Evolutionary conservation across 2,329 filamentous ascomycete species (phyloP).

Genomic region (Westerdykella ornata): DNA sequence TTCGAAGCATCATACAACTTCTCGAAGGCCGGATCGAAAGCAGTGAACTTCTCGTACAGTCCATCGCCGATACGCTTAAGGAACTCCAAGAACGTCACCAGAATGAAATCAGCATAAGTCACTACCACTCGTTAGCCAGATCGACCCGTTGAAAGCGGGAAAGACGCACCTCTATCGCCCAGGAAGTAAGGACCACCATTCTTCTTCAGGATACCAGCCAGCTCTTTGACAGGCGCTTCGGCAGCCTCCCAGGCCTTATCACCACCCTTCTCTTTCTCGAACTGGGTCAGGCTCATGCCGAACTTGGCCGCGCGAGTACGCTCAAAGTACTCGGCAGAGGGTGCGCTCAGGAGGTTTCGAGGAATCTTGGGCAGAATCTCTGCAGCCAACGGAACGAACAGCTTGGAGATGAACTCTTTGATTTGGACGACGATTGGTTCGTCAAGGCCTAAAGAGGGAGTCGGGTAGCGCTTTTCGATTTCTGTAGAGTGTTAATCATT

Average conservation of each 20-base stretch:
- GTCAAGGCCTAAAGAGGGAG: conserved; percentile 53
- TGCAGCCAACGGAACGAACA: conserved; percentile 13
- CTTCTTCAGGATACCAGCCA: conserved; percentile 47
- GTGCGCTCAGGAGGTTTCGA: conserved; percentile 45
- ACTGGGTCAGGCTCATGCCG: conserved; percentile 50
- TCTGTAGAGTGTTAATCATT: conserved; percentile 17
- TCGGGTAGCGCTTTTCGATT: conserved; percentile 55
- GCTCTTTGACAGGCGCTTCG: conserved; percentile 31
- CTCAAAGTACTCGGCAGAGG: conserved; percentile 51
- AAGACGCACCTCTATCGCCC: conserved; percentile 46
- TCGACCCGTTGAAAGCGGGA: conserved; percentile 35
- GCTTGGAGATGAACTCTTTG: conserved; percentile 33
- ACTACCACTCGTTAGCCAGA: conserved; percentile 15
- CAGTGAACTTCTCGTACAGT: conserved; percentile 36
- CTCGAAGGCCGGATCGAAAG: conserved; percentile 34
- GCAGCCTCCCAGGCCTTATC: conserved; percentile 47
- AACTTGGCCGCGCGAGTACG: conserved; percentile 44
- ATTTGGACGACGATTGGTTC: conserved; percentile 46
- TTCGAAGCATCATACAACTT: conserved; percentile 37
- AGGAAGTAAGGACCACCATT: conserved; percentile 55
- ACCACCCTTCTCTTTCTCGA: conserved; percentile 44
- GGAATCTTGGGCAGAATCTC: conserved; percentile 44
- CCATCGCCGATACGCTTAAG: conserved; percentile 33
- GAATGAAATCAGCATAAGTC: conserved; percentile 46
- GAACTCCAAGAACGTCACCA: conserved; percentile 47